Evolutionary conservation across 176 grass and related monocot species (phyloP).

Genomic region (Urochloa ruziziensis): DNA sequence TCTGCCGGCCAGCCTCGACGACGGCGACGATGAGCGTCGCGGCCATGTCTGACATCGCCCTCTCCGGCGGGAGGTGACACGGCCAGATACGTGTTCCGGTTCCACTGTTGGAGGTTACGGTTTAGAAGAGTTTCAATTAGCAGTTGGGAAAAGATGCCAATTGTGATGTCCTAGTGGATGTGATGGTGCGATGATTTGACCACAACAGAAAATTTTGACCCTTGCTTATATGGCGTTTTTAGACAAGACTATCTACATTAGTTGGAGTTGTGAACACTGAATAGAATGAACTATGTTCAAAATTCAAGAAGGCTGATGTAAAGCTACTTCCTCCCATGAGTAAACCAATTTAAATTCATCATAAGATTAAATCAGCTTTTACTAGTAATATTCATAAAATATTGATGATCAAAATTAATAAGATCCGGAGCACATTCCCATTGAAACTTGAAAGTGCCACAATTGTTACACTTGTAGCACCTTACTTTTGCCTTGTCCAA

Average conservation of each 20-base stretch:
- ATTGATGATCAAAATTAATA: too few relatives aligned
- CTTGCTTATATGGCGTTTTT: not conserved
- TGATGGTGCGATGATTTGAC: not conserved
- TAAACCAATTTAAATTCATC: too few relatives aligned
- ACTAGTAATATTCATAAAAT: too few relatives aligned
- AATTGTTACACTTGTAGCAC: too few relatives aligned
- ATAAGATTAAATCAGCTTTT: too few relatives aligned
- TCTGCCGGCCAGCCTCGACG: not conserved
- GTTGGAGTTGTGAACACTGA: too few relatives aligned
- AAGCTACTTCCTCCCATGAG: too few relatives aligned
- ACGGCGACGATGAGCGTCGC: not conserved
- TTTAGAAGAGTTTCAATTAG: not conserved
- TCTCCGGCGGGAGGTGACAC: conserved; percentile 33
- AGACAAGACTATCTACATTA: not conserved
- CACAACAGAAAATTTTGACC: not conserved
- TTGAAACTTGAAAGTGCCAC: too few relatives aligned
- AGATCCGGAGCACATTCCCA: too few relatives aligned
- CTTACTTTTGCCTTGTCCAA: too few relatives aligned
- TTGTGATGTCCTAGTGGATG: not conserved
- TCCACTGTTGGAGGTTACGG: not conserved
- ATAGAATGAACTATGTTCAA: too few relatives aligned
- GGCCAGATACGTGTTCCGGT: not conserved
- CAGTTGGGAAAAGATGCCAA: not conserved
- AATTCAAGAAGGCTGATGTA: too few relatives aligned
- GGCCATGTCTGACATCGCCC: conserved; percentile 33